Evolutionary conservation across 2,329 filamentous ascomycete genomes (phyloP), one percentile per base, ranked within the genome.

Genomic region (Chalaropsis ovoidea): DNA sequence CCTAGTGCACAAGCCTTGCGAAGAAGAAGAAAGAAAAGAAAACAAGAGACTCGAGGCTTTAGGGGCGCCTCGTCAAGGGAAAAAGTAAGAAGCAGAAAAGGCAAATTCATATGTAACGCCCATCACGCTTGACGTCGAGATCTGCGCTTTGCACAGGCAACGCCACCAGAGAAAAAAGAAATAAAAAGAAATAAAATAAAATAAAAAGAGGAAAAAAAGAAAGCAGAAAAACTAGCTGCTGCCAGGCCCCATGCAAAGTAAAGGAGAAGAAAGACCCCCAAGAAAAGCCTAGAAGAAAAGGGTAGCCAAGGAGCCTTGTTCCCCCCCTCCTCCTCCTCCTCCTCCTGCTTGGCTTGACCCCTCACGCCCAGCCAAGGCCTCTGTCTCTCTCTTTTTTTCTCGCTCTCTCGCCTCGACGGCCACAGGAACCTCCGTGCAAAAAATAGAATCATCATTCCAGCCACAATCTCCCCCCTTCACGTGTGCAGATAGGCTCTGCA

Each of bases 81-180:
- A 39, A 31, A 39, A 10, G 4, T 7, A 39, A 39, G 5, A 39
- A 39, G 8, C 1, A 31, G 10, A 58, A 39, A 58, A 39, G 54
- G 17, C 1, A 31, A 39, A n/a, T 52, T 52, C 47, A 52, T 27
- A 58, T 58, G 4, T n/a, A 19, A 7, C 54, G n/a, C 1, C 54
- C 22, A 58, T 22, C 24, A 31, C 35, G 35, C 27, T 58, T 19
- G 15, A 58, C 27, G 54, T 58, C 31, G 15, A n/a, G 54, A 58
- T 58, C 54, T 39, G 31, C 54, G 4, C 54, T 58, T 35, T 58
- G 13, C 17, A 58, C 54, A 58, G n/a, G 54, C 54, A 39, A 58
- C 27, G 54, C 27, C 31, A 58, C 54, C 4, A 39, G 15, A 10
- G 31, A 15, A 56, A 56, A 56, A 0, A 31, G 17, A 27, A 31